Evolutionary conservation across 2,329 filamentous ascomycete genomes (phyloP), one percentile per base, ranked within the genome.

Genomic region (Fusarium pilosicola): DNA sequence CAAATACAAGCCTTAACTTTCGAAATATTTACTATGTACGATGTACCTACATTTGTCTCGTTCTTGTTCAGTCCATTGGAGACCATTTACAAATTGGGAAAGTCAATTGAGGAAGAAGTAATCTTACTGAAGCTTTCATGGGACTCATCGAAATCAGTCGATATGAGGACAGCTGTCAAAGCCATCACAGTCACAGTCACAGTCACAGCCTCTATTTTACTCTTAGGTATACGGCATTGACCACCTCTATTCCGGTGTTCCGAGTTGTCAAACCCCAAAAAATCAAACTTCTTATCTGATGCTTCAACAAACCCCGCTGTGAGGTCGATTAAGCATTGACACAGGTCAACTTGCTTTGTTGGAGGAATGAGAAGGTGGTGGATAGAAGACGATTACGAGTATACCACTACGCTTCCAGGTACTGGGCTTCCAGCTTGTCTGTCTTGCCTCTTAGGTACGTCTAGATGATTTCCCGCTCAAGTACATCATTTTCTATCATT

Each of bases 261-360:
- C 60, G 62, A 62, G 57, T 60, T 39, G 57, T 65, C 58, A 57
- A 65, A 39, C 54, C 56, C 42, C 39, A 42, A 51, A 45, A 52
- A 20, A 41, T 57, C 51, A 49, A 41, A 34, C 46, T 45, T 66
- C 62, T 65, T 72, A 69, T 73, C 68, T 74, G 71, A 70, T 65
- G 57, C 60, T 63, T 55, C 44, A 34, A 39, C 20, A 42, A 63
- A 59, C 60, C 63, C 72, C 64, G 44, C 68, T 61, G 54, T 54
- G 34, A 28, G 48, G 39, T 56, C 36, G 51, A 56, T 32, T 66
- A 30, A 48, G 51, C n/a, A 48, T 42, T 63, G 42, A 28, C 32
- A 38, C 45, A 24, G 48, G 52, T 34, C 36, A 39, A n/a, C 51
- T 57, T 56, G 49, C 39, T 41, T 36, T 24, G 34, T 41, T 46